phyloP scores from a whole-genome alignment of 2,329 filamentous ascomycete genomes.

The Waltergamsia citrina region DNA sequence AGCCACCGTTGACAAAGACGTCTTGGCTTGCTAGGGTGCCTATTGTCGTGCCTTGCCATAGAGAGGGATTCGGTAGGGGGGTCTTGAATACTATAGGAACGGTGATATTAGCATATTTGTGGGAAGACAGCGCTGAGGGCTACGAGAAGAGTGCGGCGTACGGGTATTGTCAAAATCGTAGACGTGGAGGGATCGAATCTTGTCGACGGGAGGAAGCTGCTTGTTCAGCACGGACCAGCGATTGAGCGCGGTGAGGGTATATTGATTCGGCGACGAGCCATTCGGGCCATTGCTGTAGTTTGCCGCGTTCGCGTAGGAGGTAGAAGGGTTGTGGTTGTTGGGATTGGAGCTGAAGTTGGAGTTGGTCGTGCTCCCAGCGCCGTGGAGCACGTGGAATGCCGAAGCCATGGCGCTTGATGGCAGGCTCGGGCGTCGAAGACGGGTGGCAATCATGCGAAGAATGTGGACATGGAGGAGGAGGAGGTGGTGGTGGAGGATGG shows the following conservation, averaged over 20 bases:
- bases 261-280: constrained; percentile 15
- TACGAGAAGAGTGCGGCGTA: constrained; percentile 29
- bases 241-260: constrained; percentile 65
- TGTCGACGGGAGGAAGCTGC: constrained; percentile 57
- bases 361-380: constrained; percentile 13
- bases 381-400: constrained; percentile 26
- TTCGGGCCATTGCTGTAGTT: constrained; percentile 4
- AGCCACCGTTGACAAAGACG: constrained; percentile 73
- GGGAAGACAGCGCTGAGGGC: constrained; percentile 2
- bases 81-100: constrained; percentile 72
- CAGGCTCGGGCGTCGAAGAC: constrained; percentile 11
- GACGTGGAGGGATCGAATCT: constrained; percentile 75
- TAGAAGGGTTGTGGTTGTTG: neutral
- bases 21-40: constrained; percentile 69
- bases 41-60: constrained; percentile 76
- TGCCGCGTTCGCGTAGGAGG: neutral
- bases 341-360: constrained; percentile 6
- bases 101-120: neutral
- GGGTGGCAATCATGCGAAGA: constrained; percentile 14
- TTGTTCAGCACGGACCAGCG: constrained; percentile 76
- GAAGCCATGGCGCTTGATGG: constrained; percentile 26
- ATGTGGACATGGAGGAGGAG: constrained; percentile 2
- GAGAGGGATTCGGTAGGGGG: constrained; percentile 75
- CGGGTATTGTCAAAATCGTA: constrained; percentile 98
- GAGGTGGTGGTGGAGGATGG: neutral